Base-by-base conservation (phyloP, 108 stramenopile genomes). In the Fragilaria radians region DNA sequence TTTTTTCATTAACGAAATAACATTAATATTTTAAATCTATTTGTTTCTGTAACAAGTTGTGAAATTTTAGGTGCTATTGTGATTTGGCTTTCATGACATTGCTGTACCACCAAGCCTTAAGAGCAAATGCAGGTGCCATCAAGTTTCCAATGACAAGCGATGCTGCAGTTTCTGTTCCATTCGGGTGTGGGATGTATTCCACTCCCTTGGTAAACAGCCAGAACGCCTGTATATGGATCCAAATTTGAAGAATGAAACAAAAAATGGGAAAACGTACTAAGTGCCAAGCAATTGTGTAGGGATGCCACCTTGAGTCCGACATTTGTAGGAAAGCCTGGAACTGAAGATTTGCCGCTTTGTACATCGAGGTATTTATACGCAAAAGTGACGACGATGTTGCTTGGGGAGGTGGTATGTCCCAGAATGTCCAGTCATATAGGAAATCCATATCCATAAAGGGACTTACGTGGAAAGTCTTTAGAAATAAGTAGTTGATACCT, bases 381-480 rank as follows among this genome's bases (percentile, higher is more conserved):
- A 18, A 3, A 18, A 28, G n/a, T 14, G 36, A 42, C 14, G 36
- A 42, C 36, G 36, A 42, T 14, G 14, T 42, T 42, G 36, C 7
- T 14, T 42, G 36, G 7, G 14, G 7, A 11, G 36, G 36, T 29
- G 63, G 57, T 21, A 66, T 34, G 0, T 66, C 62, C 48, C 32
- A 48, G 74, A 96, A 94, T 21, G 62, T 85, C 92, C 94, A 97
- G 79, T 94, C 91, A 65, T 96, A 97, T 32, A 56, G 61, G 58
- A 93, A 86, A 46, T 87, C 81, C 97, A 97, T 97, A 59, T 88
- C 90, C 95, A 96, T 96, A 79, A 97, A 97, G 24, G 97, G 97
- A 30, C 87, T 89, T n/a, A 97, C 97, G 66, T 97, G 97, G 65
- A 97, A 97, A 23, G 52, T 57, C 61, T 97, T 97, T n/a, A 63